Evolutionary conservation across 2,329 filamentous ascomycete species (phyloP), one percentile per base, ranked within the genome.

Genomic region (Colletotrichum somersetense): DNA sequence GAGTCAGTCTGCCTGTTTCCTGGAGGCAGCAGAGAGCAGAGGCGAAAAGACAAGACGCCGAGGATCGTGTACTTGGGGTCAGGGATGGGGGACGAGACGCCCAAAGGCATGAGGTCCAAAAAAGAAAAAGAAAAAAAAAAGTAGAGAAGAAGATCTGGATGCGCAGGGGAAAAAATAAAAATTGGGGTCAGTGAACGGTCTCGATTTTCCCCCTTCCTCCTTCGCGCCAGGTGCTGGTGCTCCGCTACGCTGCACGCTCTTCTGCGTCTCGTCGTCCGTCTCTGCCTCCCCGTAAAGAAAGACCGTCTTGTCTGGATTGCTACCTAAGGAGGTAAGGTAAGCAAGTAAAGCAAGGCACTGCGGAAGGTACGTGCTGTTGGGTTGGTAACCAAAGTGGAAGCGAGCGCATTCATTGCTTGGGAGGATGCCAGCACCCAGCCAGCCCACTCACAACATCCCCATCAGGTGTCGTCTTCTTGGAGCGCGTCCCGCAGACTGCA

Each of bases 1-100:
- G 30, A 30, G 30, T 30, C 30, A 30, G 11, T 11, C 35, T 16
- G 7, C 7, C 11, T 44, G 35, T 56, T 42, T 46, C 18, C 26
- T n/a, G 50, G 18, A 53, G 23, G 48, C 57, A 48, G 59, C 52
- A 40, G 44, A 48, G 35, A 40, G 46, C n/a, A 35, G 30, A 38
- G 26, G 42, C 23, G n/a, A 26, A 68, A 18, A 68, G 58, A 59
- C 53, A 42, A 42, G 35, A n/a, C 61, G 61, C 64, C 48, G 59
- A 65, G 66, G 62, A 61, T 42, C 48, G 50, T 35, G 67, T 66
- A 67, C 40, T 62, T 67, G 63, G 53, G 69, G 50, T 61, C 65
- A 67, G 46, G 62, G 69, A 72, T 71, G 74, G 66, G 53, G 53
- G 61, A 33, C 69, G 50, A 40, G 66, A 75, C 75, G 63, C 38